These are phyloP conservation scores for Tulasnella sp. DNA, from an alignment of 768 basidiomycete genomes.

Conservation along the genomic window DNA sequence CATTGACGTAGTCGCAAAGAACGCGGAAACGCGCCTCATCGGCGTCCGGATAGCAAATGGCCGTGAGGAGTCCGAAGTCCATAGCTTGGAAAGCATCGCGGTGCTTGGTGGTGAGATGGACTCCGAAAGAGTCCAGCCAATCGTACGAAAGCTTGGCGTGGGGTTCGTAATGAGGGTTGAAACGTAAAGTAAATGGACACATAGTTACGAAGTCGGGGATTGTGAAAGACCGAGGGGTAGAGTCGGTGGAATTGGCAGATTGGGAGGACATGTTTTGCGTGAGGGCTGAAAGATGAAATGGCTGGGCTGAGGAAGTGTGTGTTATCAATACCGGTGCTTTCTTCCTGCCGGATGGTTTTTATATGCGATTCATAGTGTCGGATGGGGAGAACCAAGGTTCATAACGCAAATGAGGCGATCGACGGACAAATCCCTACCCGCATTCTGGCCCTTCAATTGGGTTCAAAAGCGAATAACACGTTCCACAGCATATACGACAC, in stretches of 20 bases:
- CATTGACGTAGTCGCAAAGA: slow-evolving; percentile 29
- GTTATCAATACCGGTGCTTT: slow-evolving; percentile 16
- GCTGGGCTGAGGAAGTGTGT: neutral
- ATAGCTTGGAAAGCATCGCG: slow-evolving; percentile 14
- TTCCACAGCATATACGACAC: neutral
- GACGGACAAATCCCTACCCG: neutral
- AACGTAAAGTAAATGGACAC: slow-evolving; percentile 10
- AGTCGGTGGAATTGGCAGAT: neutral
- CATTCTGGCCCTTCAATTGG: neutral
- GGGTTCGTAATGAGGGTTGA: slow-evolving; percentile 20
- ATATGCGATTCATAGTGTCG: neutral
- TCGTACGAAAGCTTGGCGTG: slow-evolving; percentile 8
- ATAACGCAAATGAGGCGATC: neutral
- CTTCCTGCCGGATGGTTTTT: neutral
- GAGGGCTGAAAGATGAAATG: slow-evolving; percentile 3
- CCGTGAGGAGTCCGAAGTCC: slow-evolving; percentile 26
- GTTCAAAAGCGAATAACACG: neutral
- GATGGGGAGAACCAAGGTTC: neutral
- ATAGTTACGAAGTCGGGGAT: slow-evolving; percentile 26
- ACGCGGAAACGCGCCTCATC: slow-evolving; percentile 25
- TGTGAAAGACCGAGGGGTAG: neutral
- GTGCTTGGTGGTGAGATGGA: slow-evolving; percentile 13
- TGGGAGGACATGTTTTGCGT: neutral
- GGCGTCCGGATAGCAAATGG: slow-evolving; percentile 29
- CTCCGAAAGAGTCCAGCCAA: slow-evolving; percentile 23